These are phyloP conservation scores for Dioscorea dumetorum DNA, from an alignment of 106 monocot genomes.

Conservation along the genomic window DNA sequence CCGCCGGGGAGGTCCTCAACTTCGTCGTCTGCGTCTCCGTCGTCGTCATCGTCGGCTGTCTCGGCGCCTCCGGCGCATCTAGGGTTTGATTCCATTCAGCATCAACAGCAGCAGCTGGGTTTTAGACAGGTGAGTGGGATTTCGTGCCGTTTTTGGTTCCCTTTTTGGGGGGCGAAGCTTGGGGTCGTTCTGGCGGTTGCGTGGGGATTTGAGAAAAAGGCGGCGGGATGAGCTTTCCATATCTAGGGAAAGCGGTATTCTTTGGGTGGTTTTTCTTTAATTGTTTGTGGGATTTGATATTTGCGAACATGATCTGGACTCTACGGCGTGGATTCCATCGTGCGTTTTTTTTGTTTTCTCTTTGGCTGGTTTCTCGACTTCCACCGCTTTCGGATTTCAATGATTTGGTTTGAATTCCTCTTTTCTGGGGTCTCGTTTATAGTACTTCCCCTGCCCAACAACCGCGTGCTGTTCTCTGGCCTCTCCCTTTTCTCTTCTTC, in stretches of 20 bases:
- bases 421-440: too few relatives aligned
- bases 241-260: not conserved
- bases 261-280: not conserved
- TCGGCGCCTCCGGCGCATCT: slow-evolving; percentile 10
- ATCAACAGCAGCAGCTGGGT: slow-evolving; percentile 36
- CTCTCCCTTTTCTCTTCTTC: too few relatives aligned
- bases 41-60: slow-evolving; percentile 45
- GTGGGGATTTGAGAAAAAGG: slow-evolving; percentile 18
- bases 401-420: too few relatives aligned
- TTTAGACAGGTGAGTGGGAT: slow-evolving; percentile 52
- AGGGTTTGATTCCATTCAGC: slow-evolving; percentile 28
- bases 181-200: not conserved
- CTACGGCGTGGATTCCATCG: slow-evolving; percentile 14
- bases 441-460: too few relatives aligned
- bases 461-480: too few relatives aligned
- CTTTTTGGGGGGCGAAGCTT: not conserved
- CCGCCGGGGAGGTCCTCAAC: slow-evolving; percentile 17
- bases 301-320: not conserved
- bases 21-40: slow-evolving; percentile 31
- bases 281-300: not conserved
- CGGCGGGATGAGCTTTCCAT: slow-evolving; percentile 8
- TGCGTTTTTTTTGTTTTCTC: not conserved
- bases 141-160: not conserved
- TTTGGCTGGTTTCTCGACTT: not conserved
- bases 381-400: too few relatives aligned